Evolutionary conservation across 1,139 yeast genomes (phyloP), one percentile per base, ranked within the genome.

Genomic region (Geotrichum bryndzae): DNA sequence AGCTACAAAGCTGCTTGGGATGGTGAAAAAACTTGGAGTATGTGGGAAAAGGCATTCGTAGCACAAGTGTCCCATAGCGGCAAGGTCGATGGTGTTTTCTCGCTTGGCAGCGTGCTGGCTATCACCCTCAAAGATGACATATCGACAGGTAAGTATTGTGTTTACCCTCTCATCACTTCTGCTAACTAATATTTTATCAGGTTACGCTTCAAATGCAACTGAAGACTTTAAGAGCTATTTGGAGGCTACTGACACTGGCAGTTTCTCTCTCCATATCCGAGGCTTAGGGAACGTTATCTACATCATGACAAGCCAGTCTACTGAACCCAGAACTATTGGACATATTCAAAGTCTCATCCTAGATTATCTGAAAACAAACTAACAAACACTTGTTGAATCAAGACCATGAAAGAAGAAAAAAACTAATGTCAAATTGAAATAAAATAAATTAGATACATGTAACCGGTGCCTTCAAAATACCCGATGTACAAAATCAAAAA

Each of bases 101-200:
- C 70, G 6, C 62, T 70, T 45, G 73, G 73, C 3, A 60, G 69
- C 22, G 72, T 70, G 13, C 60, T 69, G 6, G 72, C 71, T 22
- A 61, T 70, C 23, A 65, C 68, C 48, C 61, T 70, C 29, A 65
- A 66, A 54, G 69, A 67, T 50, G 50, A 31, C 54, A 50, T 41
- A 45, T 59, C 25, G 27, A 35, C 57, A 46, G 70, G 70, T 8
- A 67, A 66, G 58, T 61, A 52, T 50, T 15, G 15, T 50, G 66
- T 59, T n/a, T 65, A 66, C 65, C 67, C 64, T 41, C 56, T 33
- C 10, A 48, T 5, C 6, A 2, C 23, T 46, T 23, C 23, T 33
- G 13, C n/a, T 25, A 33, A 48, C 38, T 33, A 33, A 35, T 4
- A 11, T 18, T 18, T 45, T 7, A 6, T 23, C 33, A 57, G 62